These are phyloP conservation scores for Tricholoma sp. DNA, from an alignment of 768 basidiomycete species.

Conservation along the genomic window DNA sequence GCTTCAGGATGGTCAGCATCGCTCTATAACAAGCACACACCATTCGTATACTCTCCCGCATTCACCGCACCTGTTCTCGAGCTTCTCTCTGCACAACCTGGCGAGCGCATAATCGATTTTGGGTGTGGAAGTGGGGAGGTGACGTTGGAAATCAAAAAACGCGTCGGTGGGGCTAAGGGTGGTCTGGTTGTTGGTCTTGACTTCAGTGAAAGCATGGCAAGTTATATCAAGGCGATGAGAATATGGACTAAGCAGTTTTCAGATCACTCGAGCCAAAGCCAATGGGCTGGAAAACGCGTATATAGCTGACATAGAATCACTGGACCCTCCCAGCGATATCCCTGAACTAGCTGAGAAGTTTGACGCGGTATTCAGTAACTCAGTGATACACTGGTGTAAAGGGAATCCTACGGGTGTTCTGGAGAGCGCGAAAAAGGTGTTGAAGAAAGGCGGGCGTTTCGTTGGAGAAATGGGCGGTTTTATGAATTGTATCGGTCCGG, in stretches of 20 bases:
- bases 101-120: constrained; percentile 69
- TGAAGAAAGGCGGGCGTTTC: constrained; percentile 69
- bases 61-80: constrained; percentile 53
- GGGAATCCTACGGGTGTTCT: constrained; percentile 62
- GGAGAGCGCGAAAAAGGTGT: constrained; percentile 47
- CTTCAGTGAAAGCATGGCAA: constrained; percentile 66
- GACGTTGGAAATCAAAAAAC: constrained; percentile 48
- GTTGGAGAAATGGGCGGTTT: constrained; percentile 77
- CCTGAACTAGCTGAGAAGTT: constrained; percentile 35
- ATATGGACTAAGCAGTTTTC: not conserved
- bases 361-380: constrained; percentile 78
- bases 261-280: constrained; percentile 50
- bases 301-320: constrained; percentile 49
- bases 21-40: constrained; percentile 56
- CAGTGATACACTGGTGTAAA: constrained; percentile 85
- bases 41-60: constrained; percentile 59
- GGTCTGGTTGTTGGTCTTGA: constrained; percentile 69
- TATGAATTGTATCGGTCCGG: constrained; percentile 61
- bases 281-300: constrained; percentile 44
- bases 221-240: constrained; percentile 12
- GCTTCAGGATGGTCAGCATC: constrained; percentile 52
- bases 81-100: constrained; percentile 55
- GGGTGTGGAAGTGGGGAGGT: constrained; percentile 85
- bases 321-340: constrained; percentile 33
- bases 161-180: constrained; percentile 36